Conservation (phyloP, 1,284 basidiomycete species). For the Moesziomyces parantarcticus region DNA sequence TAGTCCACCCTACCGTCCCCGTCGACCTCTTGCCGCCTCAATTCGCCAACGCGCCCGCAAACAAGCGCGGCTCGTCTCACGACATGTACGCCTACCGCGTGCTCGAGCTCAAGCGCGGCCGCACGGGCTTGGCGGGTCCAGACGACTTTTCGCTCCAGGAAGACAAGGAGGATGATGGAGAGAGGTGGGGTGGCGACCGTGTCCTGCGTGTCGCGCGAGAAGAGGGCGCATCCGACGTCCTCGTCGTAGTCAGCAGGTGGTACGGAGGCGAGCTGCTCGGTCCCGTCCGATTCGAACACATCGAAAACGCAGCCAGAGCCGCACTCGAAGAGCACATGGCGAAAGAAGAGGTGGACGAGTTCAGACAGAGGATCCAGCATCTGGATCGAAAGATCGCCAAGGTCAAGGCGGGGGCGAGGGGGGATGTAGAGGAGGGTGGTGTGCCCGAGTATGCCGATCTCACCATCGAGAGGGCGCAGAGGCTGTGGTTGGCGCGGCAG, state of each 20-base stretch:
- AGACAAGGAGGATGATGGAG: constrained; percentile 64
- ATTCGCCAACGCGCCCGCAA: constrained; percentile 50
- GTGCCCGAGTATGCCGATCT: constrained; percentile 41
- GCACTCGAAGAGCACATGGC: constrained; percentile 77
- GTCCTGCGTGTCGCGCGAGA: constrained; percentile 53
- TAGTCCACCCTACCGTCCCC: constrained; percentile 61
- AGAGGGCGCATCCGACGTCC: constrained; percentile 60
- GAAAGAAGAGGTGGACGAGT: constrained; percentile 69
- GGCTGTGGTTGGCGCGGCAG: constrained; percentile 49
- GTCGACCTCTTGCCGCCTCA: constrained; percentile 50
- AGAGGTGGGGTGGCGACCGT: constrained; percentile 59
- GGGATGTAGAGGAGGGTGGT: not conserved
- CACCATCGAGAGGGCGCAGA: constrained; percentile 44
- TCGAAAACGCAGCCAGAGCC: constrained; percentile 78
- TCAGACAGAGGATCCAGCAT: constrained; percentile 37
- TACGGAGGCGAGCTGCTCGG: constrained; percentile 81
- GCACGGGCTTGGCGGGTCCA: constrained; percentile 56
- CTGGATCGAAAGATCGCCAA: constrained; percentile 42
- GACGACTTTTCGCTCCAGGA: constrained; percentile 62
- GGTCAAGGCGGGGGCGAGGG: constrained; percentile 6
- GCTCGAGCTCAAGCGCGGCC: constrained; percentile 57
- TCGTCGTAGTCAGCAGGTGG: constrained; percentile 70
- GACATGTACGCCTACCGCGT: constrained; percentile 65
- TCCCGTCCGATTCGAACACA: constrained; percentile 79
- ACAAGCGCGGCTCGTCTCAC: constrained; percentile 54